phyloP scores from a whole-genome alignment of 805 yeast species.

The Metschnikowia bowlesiae region DNA sequence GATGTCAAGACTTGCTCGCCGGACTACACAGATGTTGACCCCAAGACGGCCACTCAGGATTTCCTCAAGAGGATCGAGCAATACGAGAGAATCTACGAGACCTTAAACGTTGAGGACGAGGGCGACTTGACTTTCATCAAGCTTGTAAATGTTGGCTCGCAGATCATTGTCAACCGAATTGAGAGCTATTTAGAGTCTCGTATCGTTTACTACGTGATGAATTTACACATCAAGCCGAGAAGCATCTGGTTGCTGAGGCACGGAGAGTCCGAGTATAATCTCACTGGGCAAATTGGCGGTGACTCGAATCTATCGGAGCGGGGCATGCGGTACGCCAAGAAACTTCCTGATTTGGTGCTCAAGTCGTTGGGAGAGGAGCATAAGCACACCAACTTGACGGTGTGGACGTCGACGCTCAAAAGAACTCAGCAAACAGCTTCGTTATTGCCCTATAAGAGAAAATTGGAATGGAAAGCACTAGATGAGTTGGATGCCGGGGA shows the following conservation, averaged over 20 bases:
- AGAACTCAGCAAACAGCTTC: conserved; percentile 93
- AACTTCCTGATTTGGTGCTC: conserved; percentile 71
- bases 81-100: conserved; percentile 73
- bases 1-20: conserved; percentile 89
- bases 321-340: conserved; percentile 78
- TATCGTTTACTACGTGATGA: conserved; percentile 94
- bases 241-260: conserved; percentile 92
- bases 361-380: conserved; percentile 60
- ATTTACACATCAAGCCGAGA: conserved; percentile 87
- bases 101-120: conserved; percentile 58
- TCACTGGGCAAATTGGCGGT: conserved; percentile 95
- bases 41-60: conserved; percentile 69
- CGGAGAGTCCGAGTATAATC: conserved; percentile 89
- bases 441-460: conserved; percentile 65
- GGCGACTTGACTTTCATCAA: conserved; percentile 77
- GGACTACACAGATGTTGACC: conserved; percentile 65
- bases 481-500: conserved; percentile 97
- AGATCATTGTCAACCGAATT: conserved; percentile 81
- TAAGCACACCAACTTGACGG: conserved; percentile 56
- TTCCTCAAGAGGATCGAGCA: conserved; percentile 67
- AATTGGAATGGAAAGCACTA: conserved; percentile 91
- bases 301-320: conserved; percentile 82
- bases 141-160: conserved; percentile 81
- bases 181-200: conserved; percentile 87
- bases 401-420: conserved; percentile 91